Evolutionary conservation across 2,329 filamentous ascomycete genomes (phyloP).

Genomic region (Xylariaceae sp.): DNA sequence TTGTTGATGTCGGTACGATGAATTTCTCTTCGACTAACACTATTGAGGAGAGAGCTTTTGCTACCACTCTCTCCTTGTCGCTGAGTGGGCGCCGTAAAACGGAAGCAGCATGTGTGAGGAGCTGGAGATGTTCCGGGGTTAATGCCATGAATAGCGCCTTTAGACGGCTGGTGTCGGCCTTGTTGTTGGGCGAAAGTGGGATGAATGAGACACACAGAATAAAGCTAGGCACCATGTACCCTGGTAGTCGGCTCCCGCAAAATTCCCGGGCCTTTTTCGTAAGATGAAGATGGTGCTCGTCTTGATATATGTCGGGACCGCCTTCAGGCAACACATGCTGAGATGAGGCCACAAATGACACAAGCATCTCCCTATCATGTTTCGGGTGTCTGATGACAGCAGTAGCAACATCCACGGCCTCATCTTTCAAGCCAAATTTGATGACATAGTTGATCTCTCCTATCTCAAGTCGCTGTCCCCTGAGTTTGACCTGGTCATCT

Average conservation of each 20-base stretch:
- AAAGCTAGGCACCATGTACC: conserved; percentile 89
- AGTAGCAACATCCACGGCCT: conserved; percentile 68
- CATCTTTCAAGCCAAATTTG: conserved; percentile 46
- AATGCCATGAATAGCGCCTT: conserved; percentile 61
- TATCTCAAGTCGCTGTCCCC: conserved; percentile 84
- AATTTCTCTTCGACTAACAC: conserved; percentile 37
- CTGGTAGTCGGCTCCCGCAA: conserved; percentile 68
- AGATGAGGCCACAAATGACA: conserved; percentile 54
- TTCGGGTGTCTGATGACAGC: conserved; percentile 65
- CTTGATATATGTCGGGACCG: conserved; percentile 22
- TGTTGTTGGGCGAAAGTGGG: conserved; percentile 85
- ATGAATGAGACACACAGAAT: conserved; percentile 67
- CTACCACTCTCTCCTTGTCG: conserved; percentile 42
- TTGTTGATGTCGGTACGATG: conserved; percentile 55
- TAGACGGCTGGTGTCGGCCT: conserved; percentile 71
- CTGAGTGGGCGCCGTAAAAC: conserved; percentile 18
- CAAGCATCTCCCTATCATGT: conserved; percentile 71
- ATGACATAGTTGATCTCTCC: conserved; percentile 88
- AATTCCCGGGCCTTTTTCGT: conserved; percentile 48
- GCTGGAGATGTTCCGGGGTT: conserved; percentile 57
- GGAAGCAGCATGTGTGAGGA: conserved; percentile 37
- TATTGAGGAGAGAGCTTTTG: conserved; percentile 49
- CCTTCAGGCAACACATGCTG: not conserved
- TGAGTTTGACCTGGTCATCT: conserved; percentile 88
- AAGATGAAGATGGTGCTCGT: conserved; percentile 33